Evolutionary conservation across 257 asterid species (phyloP).

Genomic region (Catharanthus roseus): DNA sequence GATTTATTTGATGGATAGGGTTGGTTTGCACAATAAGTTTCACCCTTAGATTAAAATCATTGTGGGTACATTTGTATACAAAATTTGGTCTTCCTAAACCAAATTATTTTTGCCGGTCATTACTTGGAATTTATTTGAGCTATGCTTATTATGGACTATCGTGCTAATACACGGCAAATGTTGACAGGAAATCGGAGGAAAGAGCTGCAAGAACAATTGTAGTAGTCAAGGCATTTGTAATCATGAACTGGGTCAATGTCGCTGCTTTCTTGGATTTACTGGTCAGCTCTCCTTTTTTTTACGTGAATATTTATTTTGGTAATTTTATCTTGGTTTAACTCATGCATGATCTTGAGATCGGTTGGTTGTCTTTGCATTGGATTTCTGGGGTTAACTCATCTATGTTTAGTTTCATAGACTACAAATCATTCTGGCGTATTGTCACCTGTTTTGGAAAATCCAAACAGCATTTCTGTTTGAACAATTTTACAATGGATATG

Average conservation of each 20-base stretch:
- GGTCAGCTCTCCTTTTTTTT: slow-evolving; percentile 43
- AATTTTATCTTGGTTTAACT: not conserved
- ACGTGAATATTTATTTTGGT: not conserved
- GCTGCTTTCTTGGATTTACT: slow-evolving; percentile 87
- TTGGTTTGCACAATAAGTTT: not conserved
- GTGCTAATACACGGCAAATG: slow-evolving; percentile 17
- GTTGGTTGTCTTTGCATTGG: not conserved
- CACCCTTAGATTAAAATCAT: not conserved
- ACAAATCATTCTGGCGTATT: not conserved
- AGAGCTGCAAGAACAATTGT: slow-evolving; percentile 75
- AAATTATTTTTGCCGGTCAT: not conserved
- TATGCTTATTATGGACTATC: not conserved
- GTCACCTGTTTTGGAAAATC: not conserved
- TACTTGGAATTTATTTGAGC: not conserved
- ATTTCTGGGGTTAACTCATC: not conserved
- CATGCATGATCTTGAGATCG: not conserved
- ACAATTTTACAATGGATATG: not conserved
- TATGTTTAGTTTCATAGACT: not conserved
- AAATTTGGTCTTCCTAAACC: not conserved
- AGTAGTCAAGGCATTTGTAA: slow-evolving; percentile 85
- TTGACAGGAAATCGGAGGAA: slow-evolving; percentile 68
- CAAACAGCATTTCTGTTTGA: not conserved
- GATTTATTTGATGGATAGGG: not conserved
- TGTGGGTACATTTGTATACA: not conserved
- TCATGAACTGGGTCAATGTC: slow-evolving; percentile 76